phyloP scores from a whole-genome alignment of 768 basidiomycete genomes.

The Suillus decipiens region DNA sequence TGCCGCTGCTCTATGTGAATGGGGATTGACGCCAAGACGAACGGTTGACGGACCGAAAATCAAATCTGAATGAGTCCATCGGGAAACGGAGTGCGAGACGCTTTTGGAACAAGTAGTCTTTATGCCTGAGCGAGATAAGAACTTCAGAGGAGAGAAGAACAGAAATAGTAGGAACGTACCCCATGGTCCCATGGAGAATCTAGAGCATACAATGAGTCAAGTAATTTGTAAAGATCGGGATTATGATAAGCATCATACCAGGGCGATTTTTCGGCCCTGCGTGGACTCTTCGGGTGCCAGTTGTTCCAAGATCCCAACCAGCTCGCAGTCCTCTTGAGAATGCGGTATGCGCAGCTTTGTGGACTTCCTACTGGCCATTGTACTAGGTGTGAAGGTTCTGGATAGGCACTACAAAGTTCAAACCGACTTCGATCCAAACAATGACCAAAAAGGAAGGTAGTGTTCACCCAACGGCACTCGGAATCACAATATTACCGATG shows the following conservation, averaged over 20 bases:
- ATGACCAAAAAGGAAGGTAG: conserved; percentile 30
- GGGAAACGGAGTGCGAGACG: conserved; percentile 64
- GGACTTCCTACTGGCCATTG: conserved; percentile 32
- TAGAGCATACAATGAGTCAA: conserved; percentile 33
- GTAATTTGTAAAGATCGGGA: conserved; percentile 13
- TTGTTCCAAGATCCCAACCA: conserved; percentile 67
- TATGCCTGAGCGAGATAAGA: conserved; percentile 54
- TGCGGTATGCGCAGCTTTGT: conserved; percentile 59
- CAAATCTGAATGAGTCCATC: conserved; percentile 82
- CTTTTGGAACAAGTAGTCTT: conserved; percentile 83
- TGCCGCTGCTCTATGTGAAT: conserved; percentile 50
- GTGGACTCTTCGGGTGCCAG: conserved; percentile 50
- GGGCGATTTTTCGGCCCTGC: conserved; percentile 59
- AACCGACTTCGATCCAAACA: neutral
- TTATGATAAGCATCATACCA: conserved; percentile 46
- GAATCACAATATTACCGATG: neutral
- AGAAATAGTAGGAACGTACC: conserved; percentile 44
- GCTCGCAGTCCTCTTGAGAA: conserved; percentile 41
- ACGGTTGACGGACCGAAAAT: conserved; percentile 69
- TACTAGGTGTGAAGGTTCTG: conserved; percentile 24
- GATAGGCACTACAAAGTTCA: neutral
- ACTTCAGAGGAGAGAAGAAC: neutral
- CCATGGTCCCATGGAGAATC: conserved; percentile 81
- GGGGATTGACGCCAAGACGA: conserved; percentile 3
- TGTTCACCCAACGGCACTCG: conserved; percentile 15